Conservation (phyloP, 2,329 filamentous ascomycete species). For the Penicillium digitatum region DNA sequence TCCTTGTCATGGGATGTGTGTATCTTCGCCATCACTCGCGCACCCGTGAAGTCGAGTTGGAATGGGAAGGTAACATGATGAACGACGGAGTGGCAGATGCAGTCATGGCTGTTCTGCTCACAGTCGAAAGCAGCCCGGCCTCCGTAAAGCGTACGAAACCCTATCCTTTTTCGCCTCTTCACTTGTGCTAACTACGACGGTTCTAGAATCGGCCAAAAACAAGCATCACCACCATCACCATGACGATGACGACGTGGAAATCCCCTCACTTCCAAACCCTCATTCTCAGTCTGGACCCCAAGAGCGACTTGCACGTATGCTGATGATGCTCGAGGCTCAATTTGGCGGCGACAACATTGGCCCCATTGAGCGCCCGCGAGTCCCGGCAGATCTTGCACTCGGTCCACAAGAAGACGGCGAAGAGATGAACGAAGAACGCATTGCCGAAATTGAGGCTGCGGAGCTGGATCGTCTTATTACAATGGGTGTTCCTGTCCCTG, state of each 20-base stretch:
- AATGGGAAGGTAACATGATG: slow-evolving; percentile 97
- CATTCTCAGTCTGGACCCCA: slow-evolving; percentile 68
- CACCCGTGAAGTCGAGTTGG: slow-evolving; percentile 78
- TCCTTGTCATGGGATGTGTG: slow-evolving; percentile 84
- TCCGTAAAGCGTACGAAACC: slow-evolving; percentile 74
- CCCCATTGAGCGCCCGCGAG: slow-evolving; percentile 65
- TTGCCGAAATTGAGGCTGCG: slow-evolving; percentile 55
- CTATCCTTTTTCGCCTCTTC: background rate
- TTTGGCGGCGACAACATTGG: slow-evolving; percentile 77
- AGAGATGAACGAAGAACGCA: slow-evolving; percentile 42
- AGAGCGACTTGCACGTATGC: slow-evolving; percentile 77
- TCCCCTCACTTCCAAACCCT: slow-evolving; percentile 58
- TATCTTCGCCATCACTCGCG: slow-evolving; percentile 68
- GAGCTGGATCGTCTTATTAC: slow-evolving; percentile 77
- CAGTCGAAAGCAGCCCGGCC: slow-evolving; percentile 88
- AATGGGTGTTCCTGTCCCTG: slow-evolving; percentile 85
- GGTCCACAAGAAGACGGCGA: slow-evolving; percentile 21
- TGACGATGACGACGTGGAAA: slow-evolving; percentile 35
- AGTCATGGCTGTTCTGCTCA: slow-evolving; percentile 86
- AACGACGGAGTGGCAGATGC: slow-evolving; percentile 98
- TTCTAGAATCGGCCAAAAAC: slow-evolving; percentile 56
- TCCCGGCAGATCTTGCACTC: slow-evolving; percentile 25
- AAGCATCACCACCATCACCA: slow-evolving; percentile 53
- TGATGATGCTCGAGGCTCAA: slow-evolving; percentile 95
- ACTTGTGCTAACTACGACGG: slow-evolving; percentile 16